Evolutionary conservation across 1,139 yeast species (phyloP), one percentile per base, ranked within the genome.

Genomic region (Geotrichum carabidarum): DNA sequence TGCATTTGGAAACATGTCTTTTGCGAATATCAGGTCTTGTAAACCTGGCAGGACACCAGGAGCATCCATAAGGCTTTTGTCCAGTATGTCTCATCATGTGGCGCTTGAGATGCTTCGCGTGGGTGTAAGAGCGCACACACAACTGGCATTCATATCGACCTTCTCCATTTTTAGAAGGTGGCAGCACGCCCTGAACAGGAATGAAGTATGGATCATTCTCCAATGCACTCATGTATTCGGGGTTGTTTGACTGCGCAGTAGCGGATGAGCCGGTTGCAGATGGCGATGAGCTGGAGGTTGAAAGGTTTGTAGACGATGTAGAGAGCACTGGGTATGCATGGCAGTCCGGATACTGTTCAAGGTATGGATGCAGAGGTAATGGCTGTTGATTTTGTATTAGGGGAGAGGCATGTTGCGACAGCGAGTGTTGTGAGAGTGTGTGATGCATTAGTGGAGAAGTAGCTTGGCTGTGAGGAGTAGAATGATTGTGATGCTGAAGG

Each of bases 61-160:
- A 60, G 53, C 70, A 67, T n/a, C 56, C 60, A 53, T 62, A 66
- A 7, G 69, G 68, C 14, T 63, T 57, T 41, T 64, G 62, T 14
- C 70, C 70, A 8, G 69, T 63, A 57, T 67, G 72, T 31, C 62
- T 56, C 46, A 68, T 59, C 62, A 64, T 59, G 49, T 68, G 72
- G 12, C 72, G 62, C 52, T 65, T 62, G 37, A 68, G 63, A 50
- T 69, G 72, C 55, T 69, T 69, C 44, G 64, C 62, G 48, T 68
- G 70, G 15, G 67, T 60, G 49, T 69, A 69, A 11, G 66, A 47
- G 44, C 63, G 59, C 34, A 60, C 57, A 56, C 72, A 69, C 47
- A 56, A 54, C 37, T 57, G 54, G 60, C 72, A 69, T 27, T 56
- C 59, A 56, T 59, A 67, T 54, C 64, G 62, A 44, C 71, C 71